phyloP scores from a whole-genome alignment of 2,329 filamentous ascomycete species.

The Diplodia seriata region DNA sequence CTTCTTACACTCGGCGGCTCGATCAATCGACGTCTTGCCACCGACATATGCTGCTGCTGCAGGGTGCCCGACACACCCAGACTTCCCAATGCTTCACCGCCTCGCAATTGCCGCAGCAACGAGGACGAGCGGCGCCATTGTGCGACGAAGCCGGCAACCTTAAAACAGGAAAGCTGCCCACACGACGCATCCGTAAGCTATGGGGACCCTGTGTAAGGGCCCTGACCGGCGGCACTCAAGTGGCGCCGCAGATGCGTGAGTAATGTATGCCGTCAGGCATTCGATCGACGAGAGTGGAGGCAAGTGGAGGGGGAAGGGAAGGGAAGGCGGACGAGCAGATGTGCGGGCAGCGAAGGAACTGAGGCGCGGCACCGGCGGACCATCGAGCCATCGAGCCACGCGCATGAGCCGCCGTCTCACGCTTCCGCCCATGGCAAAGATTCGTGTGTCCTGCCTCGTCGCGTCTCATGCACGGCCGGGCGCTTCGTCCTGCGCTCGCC shows the following conservation, averaged over 20 bases:
- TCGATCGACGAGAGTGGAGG: conserved; percentile 10
- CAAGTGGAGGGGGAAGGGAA: conserved; percentile 7
- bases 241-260: conserved; percentile 22
- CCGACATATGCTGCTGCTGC: conserved; percentile 11
- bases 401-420: conserved; percentile 20
- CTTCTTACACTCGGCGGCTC: background rate
- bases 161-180: conserved; percentile 6
- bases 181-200: conserved; percentile 21
- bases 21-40: conserved; percentile 1
- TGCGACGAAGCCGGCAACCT: conserved; percentile 25
- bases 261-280: conserved; percentile 18
- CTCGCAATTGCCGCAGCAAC: conserved; percentile 25
- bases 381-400: background rate
- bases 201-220: conserved; percentile 25
- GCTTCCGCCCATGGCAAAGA: conserved; percentile 6
- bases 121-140: background rate
- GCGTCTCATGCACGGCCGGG: conserved; percentile 28
- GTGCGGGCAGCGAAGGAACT: background rate
- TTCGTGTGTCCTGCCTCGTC: conserved; percentile 14
- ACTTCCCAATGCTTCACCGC: conserved; percentile 22
- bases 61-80: conserved; percentile 18
- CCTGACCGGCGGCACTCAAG: conserved; percentile 16
- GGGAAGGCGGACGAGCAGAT: background rate
- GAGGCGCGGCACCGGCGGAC: conserved; percentile 1
- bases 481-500: conserved; percentile 2